phyloP scores from a whole-genome alignment of 1,139 yeast genomes.

The Protomyces lactucae-debilis region DNA sequence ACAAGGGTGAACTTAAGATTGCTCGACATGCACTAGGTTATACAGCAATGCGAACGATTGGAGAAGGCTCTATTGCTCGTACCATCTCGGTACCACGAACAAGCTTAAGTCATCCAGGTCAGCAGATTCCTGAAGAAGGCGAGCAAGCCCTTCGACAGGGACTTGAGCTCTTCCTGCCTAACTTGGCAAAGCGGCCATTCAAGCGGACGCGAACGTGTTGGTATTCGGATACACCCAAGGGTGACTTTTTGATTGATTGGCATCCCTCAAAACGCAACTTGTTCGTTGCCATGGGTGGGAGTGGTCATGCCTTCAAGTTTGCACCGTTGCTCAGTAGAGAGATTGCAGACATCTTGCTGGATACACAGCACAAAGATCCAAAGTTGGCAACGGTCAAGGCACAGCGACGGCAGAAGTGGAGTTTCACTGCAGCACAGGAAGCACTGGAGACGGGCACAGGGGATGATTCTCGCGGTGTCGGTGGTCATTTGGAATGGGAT shows the following conservation, averaged over 20 bases:
- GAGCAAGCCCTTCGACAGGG: slow-evolving; percentile 30
- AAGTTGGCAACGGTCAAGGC: background rate
- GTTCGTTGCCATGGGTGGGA: slow-evolving; percentile 47
- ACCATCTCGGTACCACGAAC: slow-evolving; percentile 16
- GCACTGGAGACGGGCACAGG: background rate
- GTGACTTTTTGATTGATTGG: slow-evolving; percentile 44
- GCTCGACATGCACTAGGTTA: slow-evolving; percentile 37
- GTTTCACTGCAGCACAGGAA: background rate
- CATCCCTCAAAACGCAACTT: slow-evolving; percentile 43
- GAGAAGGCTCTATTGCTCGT: background rate
- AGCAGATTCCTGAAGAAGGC: slow-evolving; percentile 31
- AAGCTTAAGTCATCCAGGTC: slow-evolving; percentile 9
- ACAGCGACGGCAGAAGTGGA: slow-evolving; percentile 3
- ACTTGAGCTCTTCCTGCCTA: slow-evolving; percentile 27
- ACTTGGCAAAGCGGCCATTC: slow-evolving; percentile 31
- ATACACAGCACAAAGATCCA: background rate
- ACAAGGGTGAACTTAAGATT: slow-evolving; percentile 42
- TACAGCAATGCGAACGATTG: slow-evolving; percentile 18
- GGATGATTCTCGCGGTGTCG: slow-evolving; percentile 23
- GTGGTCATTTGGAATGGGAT: slow-evolving; percentile 6
- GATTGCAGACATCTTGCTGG: slow-evolving; percentile 4
- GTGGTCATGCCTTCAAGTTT: slow-evolving; percentile 40
- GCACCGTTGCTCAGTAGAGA: slow-evolving; percentile 23
- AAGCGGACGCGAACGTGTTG: slow-evolving; percentile 41
- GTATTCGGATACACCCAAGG: slow-evolving; percentile 47